A percentile compares a stretch with the other conserved stretches of the same genome.
Conservation (phyloP, 768 basidiomycete species). For the Tephrocybe sp. region DNA sequence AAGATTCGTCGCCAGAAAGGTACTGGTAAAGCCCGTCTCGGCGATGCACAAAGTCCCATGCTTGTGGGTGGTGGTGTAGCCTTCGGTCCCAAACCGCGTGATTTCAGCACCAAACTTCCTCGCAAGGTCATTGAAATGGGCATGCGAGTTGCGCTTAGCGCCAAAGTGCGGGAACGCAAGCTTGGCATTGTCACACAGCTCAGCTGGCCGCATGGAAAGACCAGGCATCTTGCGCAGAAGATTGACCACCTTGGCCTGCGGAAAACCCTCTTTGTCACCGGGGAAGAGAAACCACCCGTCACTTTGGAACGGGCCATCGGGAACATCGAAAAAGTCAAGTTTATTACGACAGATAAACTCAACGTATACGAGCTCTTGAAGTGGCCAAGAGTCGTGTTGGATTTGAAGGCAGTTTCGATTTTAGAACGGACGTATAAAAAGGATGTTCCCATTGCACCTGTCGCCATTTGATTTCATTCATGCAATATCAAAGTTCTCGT, state of each 20-base stretch:
- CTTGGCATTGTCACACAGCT: conserved; percentile 75
- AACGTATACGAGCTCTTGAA: conserved; percentile 81
- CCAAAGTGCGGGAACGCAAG: conserved; percentile 70
- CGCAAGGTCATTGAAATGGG: conserved; percentile 92
- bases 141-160: conserved; percentile 84
- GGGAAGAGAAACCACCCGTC: conserved; percentile 49
- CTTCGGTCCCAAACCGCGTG: conserved; percentile 87
- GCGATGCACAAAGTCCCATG: conserved; percentile 85
- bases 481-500: background rate
- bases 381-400: conserved; percentile 80
- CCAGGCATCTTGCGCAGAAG: conserved; percentile 59
- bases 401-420: conserved; percentile 77
- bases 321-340: conserved; percentile 70
- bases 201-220: conserved; percentile 73
- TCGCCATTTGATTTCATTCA: background rate
- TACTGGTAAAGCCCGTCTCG: conserved; percentile 83
- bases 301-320: conserved; percentile 59
- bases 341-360: conserved; percentile 62
- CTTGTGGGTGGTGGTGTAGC: conserved; percentile 89
- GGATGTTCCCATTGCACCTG: conserved; percentile 26
- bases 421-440: conserved; percentile 66
- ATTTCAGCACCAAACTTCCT: conserved; percentile 90
- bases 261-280: conserved; percentile 77
- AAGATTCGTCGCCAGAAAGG: conserved; percentile 95
- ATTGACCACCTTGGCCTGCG: conserved; percentile 64